Evolutionary conservation across 805 yeast genomes (phyloP), one percentile per base, ranked within the genome.

Genomic region (Pichia occidentalis): DNA sequence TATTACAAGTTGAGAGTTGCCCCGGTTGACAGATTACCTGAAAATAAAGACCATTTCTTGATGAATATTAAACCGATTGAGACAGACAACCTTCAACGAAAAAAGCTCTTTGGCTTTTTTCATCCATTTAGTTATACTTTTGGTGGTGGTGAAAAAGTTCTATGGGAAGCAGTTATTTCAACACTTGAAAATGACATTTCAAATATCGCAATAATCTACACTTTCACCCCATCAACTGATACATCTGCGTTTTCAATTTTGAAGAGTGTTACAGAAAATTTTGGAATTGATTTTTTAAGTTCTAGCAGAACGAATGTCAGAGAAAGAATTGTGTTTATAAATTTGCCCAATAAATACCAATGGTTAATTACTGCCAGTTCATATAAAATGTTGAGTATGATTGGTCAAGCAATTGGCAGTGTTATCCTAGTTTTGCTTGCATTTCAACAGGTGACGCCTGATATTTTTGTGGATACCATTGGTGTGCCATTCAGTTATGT

Each of bases 101-200:
- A 52, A 28, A 48, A 68, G 8, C 58, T 85, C 9, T 80, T 67
- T 55, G 99, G 97, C 5, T 88, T 83, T 53, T 87, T 92, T 65
- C 99, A 92, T 61, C 98, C 98, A 0, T 84, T 80, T 51, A 87
- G 96, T 46, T 85, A 84, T 56, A 94, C 95, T 27, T 95, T 95
- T 32, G 99, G 99, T 14, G 99, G 99, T 22, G 99, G 99, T 18
- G 99, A 92, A 56, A 75, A 90, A 40, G 98, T 92, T 1, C 65
- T 92, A 28, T 92, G 98, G 98, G 87, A 85, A 39, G 95, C 96
- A 0, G 85, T 90, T 6, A 71, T 74, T 48, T 70, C 80, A 23
- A 83, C 95, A 0, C 63, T 88, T 42, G 47, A 57, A 8, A 60
- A 65, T 17, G 66, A 70, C 44, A 60, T 62, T 6, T 52, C 60